phyloP scores from a whole-genome alignment of 2,329 filamentous ascomycete species.

The Ilyonectria mors-panacis region DNA sequence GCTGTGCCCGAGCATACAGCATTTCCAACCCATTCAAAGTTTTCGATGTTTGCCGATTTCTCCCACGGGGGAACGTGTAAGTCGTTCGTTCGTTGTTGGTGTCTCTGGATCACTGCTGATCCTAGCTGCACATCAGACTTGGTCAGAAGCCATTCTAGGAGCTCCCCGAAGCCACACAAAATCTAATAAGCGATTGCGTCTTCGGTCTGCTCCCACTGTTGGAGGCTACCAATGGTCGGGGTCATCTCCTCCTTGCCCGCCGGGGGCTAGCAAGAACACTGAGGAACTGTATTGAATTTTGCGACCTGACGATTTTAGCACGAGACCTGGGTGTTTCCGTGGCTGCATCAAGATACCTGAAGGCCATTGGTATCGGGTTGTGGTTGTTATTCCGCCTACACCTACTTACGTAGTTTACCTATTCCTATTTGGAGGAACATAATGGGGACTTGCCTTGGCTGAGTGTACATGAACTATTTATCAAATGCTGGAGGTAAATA shows the following conservation, averaged over 20 bases:
- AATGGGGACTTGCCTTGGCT: too few species aligned
- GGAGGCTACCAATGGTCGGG: not conserved
- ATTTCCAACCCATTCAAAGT: conserved; percentile 52
- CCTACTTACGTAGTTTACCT: not conserved
- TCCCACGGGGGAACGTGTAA: conserved; percentile 55
- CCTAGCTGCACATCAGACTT: conserved; percentile 33
- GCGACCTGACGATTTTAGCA: not conserved
- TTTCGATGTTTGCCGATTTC: conserved; percentile 54
- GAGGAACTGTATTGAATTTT: not conserved
- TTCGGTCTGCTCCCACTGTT: not conserved
- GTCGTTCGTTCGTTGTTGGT: conserved; percentile 24
- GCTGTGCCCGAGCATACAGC: conserved; percentile 52
- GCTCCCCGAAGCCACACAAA: not conserved
- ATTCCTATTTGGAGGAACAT: not conserved
- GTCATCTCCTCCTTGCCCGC: not conserved
- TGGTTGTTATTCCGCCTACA: not conserved
- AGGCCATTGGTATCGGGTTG: not conserved
- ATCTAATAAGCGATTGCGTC: not conserved
- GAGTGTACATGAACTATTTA: too few species aligned
- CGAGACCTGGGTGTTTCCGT: not conserved
- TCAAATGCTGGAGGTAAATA: too few species aligned
- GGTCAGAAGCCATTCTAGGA: conserved; percentile 50
- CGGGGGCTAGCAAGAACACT: not conserved
- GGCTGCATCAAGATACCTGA: not conserved
- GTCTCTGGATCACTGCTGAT: not conserved